Evolutionary conservation across 345 rosid species (phyloP), one percentile per base, ranked within the genome.

Genomic region (Boechera stricta): DNA sequence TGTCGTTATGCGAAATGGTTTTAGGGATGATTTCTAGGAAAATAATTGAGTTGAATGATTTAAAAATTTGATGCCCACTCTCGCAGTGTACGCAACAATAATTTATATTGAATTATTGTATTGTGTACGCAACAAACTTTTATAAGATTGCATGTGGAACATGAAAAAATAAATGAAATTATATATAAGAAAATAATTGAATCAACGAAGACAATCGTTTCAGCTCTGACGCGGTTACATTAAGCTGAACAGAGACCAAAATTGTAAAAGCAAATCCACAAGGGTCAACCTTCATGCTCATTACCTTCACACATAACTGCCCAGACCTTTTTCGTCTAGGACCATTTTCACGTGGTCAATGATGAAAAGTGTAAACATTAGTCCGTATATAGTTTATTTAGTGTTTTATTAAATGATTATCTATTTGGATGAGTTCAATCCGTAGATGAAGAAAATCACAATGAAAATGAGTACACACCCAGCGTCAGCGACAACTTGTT

Each of bases 21-120:
- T 69, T 60, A n/a, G 15, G 55, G 74, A 69, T 24, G 64, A 42
- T 39, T 76, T 76, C n/a, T 69, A 31, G 64, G 41, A 61, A 41
- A 76, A 69, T 76, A 53, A 69, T 69, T 62, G 80, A 76, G 70
- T 33, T 69, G 49, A 69, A 42, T 76, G 9, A 47, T n/a, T 45
- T 47, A 6, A 47, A 15, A 21, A 7, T 76, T 16, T 35, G 33
- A 69, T n/a, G 56, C 24, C 1, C 64, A 58, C 41, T 60, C 21
- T 42, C 15, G 69, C 64, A 31, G 13, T 59, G 6, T 7, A 60
- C 55, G 64, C 79, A 42, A 59, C 48, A 61, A 62, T 76, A 29
- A 60, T 51, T 49, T 10, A 39, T 47, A 16, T 59, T 67, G 42
- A 75, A 67, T 67, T 51, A 49, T 67, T 38, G 1, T 51, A 49